Evolutionary conservation across 768 basidiomycete species (phyloP).

Genomic region (Boletus reticulatus): DNA sequence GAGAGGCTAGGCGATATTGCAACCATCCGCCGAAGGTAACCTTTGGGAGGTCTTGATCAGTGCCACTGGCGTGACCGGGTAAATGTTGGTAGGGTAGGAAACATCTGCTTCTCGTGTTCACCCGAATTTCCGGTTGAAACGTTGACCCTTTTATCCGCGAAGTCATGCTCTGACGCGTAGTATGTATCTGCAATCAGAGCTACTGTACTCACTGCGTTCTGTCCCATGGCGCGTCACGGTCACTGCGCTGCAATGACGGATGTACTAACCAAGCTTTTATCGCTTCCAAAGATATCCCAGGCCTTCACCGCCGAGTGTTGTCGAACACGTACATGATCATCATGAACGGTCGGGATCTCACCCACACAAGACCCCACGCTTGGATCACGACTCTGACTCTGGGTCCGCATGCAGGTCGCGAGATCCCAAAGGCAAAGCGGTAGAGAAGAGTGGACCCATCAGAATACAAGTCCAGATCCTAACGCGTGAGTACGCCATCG

Average conservation of each 20-base stretch:
- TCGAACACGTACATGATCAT: slow-evolving; percentile 29
- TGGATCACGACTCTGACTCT: slow-evolving; percentile 66
- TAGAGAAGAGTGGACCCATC: slow-evolving; percentile 37
- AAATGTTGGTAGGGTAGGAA: too few species aligned
- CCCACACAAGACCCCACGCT: slow-evolving; percentile 66
- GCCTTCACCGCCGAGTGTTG: slow-evolving; percentile 45
- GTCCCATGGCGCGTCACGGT: too few species aligned
- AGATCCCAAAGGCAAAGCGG: slow-evolving; percentile 26
- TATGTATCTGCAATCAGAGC: too few species aligned
- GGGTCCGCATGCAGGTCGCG: slow-evolving; percentile 60
- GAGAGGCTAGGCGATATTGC: too few species aligned
- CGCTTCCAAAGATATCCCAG: slow-evolving; percentile 49
- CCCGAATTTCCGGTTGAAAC: too few species aligned
- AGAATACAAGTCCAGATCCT: slow-evolving; percentile 48
- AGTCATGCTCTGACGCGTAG: too few species aligned
- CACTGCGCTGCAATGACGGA: slow-evolving; percentile 36
- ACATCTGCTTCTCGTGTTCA: too few species aligned
- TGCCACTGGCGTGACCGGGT: too few species aligned
- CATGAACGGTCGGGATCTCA: slow-evolving; percentile 51
- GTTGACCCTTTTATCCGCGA: too few species aligned
- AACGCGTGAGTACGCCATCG: slow-evolving; percentile 29
- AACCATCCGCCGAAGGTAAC: too few species aligned
- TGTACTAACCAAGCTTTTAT: slow-evolving; percentile 38
- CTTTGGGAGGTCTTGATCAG: too few species aligned
- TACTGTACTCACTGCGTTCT: too few species aligned